Percentiles rank a stretch among this genome's conserved stretches.
Conservation (phyloP, 2,329 filamentous ascomycete species). For the Talaromyces sp. region DNA sequence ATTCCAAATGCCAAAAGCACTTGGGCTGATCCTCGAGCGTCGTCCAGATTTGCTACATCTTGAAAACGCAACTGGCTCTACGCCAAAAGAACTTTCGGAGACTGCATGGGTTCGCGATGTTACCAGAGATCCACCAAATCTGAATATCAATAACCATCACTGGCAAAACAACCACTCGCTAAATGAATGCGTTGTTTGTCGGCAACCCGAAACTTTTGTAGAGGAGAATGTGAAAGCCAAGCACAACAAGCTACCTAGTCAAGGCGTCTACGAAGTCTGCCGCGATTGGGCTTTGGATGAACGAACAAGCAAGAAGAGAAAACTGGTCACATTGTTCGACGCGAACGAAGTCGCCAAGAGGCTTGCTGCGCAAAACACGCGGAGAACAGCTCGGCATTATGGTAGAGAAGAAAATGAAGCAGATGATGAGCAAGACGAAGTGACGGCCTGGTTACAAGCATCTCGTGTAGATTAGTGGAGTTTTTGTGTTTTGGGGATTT, state of each 20-base stretch:
- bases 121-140: constrained; percentile 14
- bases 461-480: background rate
- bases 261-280: constrained; percentile 34
- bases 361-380: constrained; percentile 25
- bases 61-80: constrained; percentile 73
- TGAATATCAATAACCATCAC: constrained; percentile 1
- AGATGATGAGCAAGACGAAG: background rate
- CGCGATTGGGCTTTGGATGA: constrained; percentile 18
- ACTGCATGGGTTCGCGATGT: constrained; percentile 22
- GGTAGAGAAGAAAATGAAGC: background rate
- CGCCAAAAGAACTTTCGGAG: constrained; percentile 55
- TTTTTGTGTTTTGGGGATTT: background rate
- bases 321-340: constrained; percentile 53
- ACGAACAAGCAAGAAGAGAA: constrained; percentile 38
- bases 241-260: background rate
- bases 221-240: background rate
- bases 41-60: constrained; percentile 58
- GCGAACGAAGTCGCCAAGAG: constrained; percentile 58
- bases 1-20: constrained; percentile 52
- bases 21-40: constrained; percentile 46
- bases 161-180: background rate
- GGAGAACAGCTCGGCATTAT: background rate
- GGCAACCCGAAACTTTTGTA: background rate
- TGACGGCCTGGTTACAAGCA: background rate
- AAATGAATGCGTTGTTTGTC: background rate